A percentile compares a stretch with the other conserved stretches of the same genome.
phyloP scores from a whole-genome alignment of 2,329 filamentous ascomycete species.

The Talaromyces verruculosus region DNA sequence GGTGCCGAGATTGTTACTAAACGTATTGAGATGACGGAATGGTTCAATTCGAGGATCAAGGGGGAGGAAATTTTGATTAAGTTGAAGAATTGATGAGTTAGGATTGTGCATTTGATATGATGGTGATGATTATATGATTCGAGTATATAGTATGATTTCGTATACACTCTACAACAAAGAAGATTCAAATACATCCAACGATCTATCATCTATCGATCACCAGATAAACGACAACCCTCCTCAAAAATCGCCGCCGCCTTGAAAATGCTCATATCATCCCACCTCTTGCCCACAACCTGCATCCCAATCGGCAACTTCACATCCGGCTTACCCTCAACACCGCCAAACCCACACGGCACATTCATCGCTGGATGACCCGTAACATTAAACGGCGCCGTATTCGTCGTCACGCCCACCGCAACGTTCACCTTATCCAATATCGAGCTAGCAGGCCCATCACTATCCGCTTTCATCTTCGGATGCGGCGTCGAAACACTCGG shows the following conservation, averaged over 20 bases:
- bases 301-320: conserved; percentile 53
- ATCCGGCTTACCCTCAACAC: conserved; percentile 4
- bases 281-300: conserved; percentile 53
- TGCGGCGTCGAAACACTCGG: conserved; percentile 49
- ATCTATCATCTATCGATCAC: background rate
- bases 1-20: conserved; percentile 45
- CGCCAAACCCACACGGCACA: conserved; percentile 44
- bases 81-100: background rate
- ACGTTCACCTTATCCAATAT: conserved; percentile 45
- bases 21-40: conserved; percentile 54
- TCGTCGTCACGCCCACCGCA: conserved; percentile 48
- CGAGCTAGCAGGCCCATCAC: background rate
- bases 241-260: conserved; percentile 34
- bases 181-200: background rate
- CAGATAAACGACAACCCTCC: conserved; percentile 5
- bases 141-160: background rate
- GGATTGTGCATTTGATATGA: background rate
- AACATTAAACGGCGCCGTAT: conserved; percentile 52
- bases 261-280: conserved; percentile 31
- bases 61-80: conserved; percentile 45
- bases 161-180: background rate
- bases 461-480: conserved; percentile 32
- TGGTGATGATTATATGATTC: background rate
- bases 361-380: conserved; percentile 53
- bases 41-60: conserved; percentile 57